These are phyloP conservation scores for Primulina huaijiensis DNA, from an alignment of 257 asterid species.

Conservation along the genomic window DNA sequence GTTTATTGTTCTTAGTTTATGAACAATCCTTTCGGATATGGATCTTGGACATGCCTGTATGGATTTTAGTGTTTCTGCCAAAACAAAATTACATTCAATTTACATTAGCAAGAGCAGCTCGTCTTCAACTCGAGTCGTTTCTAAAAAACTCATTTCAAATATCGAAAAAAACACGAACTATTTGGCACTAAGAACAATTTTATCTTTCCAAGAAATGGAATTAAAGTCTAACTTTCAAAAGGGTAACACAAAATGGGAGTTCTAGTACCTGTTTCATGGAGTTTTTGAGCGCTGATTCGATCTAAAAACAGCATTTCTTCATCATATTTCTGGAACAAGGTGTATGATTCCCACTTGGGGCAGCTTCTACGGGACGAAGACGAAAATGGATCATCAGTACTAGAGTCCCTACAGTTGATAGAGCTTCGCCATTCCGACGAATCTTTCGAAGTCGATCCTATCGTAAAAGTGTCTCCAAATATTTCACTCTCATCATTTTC, in stretches of 20 bases:
- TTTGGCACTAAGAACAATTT: not conserved
- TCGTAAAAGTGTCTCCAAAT: slow-evolving; percentile 67
- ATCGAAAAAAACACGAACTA: not conserved
- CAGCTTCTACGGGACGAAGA: slow-evolving; percentile 88
- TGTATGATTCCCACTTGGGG: slow-evolving; percentile 94
- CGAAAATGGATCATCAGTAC: slow-evolving; percentile 80
- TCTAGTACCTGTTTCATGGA: slow-evolving; percentile 73
- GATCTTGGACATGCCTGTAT: slow-evolving; percentile 84
- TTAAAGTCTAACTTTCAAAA: not conserved
- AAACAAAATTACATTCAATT: not conserved
- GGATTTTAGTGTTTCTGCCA: slow-evolving; percentile 72
- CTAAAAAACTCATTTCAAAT: not conserved
- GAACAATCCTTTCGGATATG: slow-evolving; percentile 66
- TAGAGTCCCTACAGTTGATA: slow-evolving; percentile 50
- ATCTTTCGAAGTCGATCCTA: slow-evolving; percentile 84
- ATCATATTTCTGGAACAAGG: slow-evolving; percentile 83
- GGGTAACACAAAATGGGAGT: not conserved
- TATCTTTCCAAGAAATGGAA: not conserved
- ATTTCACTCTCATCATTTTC: slow-evolving; percentile 47
- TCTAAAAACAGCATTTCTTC: slow-evolving; percentile 92
- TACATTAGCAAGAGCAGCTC: not conserved
- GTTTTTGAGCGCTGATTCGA: slow-evolving; percentile 69
- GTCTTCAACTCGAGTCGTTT: not conserved
- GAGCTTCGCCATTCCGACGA: slow-evolving; percentile 93
- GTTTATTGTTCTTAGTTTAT: slow-evolving; percentile 40